Percentiles rank a stretch among this genome's conserved stretches.
Evolutionary conservation across 2,329 filamentous ascomycete genomes (phyloP).

Genomic region (Orbilia ellipsospora): DNA sequence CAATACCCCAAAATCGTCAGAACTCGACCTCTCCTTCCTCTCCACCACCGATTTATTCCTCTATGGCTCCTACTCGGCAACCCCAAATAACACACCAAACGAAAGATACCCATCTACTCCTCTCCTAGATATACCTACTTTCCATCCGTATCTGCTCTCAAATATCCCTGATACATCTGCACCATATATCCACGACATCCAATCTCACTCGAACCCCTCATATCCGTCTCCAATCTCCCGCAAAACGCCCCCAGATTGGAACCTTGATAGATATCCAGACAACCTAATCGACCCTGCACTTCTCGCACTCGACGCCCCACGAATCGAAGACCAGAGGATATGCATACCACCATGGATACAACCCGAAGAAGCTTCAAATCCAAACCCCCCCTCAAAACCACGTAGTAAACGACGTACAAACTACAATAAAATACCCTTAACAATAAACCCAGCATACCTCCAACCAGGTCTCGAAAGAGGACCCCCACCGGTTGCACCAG

Average conservation of each 20-base stretch:
- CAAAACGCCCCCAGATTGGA: background rate
- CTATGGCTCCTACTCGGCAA: constrained; percentile 4
- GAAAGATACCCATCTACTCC: background rate
- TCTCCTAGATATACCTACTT: background rate
- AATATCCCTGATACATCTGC: background rate
- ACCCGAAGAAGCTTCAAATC: too few species aligned
- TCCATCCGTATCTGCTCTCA: background rate
- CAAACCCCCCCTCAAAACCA: too few species aligned
- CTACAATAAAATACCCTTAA: constrained; percentile 7
- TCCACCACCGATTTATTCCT: constrained; percentile 7
- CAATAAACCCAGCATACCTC: constrained; percentile 6
- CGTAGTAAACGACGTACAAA: too few species aligned
- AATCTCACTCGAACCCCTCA: background rate
- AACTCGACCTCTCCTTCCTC: constrained; percentile 21
- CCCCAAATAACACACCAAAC: background rate
- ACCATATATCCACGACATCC: background rate
- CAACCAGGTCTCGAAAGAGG: background rate
- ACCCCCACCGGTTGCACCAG: constrained; percentile 18
- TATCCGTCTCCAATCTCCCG: background rate
- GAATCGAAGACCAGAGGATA: too few species aligned
- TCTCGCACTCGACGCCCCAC: background rate
- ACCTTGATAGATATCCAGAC: background rate
- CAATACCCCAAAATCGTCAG: background rate
- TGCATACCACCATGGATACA: too few species aligned
- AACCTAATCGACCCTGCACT: constrained; percentile 11